Evolutionary conservation across 345 rosid species (phyloP).

Genomic region (Rhodamnia argentea): DNA sequence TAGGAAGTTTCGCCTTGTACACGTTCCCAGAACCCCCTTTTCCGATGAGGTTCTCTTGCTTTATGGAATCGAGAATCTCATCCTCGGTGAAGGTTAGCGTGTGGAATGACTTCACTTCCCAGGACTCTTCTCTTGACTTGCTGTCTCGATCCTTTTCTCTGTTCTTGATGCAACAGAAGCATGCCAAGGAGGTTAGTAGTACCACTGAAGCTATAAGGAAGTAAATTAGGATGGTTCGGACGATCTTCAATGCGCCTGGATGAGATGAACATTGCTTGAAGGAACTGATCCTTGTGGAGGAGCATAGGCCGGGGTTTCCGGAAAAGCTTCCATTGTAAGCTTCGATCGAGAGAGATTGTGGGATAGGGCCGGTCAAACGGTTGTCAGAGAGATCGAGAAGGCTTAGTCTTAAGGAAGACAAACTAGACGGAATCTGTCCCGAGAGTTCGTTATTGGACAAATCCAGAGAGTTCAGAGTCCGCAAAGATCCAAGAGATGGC

Average conservation of each 20-base stretch:
- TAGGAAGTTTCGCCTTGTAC: constrained; percentile 51
- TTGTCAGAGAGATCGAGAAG: constrained; percentile 81
- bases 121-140: constrained; percentile 58
- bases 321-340: constrained; percentile 71
- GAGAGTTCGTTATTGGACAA: constrained; percentile 55
- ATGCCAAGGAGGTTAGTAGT: constrained; percentile 40
- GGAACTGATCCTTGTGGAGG: constrained; percentile 30
- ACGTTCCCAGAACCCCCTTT: constrained; percentile 89
- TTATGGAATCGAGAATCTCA: constrained; percentile 79
- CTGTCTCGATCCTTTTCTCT: constrained; percentile 32
- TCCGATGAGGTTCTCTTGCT: constrained; percentile 79
- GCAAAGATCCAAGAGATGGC: constrained; percentile 51
- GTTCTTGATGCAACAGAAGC: constrained; percentile 44
- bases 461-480: constrained; percentile 59
- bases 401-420: constrained; percentile 60
- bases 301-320: constrained; percentile 68
- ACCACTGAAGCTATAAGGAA: constrained; percentile 33
- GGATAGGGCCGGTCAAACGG: constrained; percentile 52
- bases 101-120: constrained; percentile 79
- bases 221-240: constrained; percentile 36
- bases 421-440: constrained; percentile 55
- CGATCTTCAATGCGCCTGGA: constrained; percentile 33
- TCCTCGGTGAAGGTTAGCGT: constrained; percentile 59
- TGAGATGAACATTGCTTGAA: constrained; percentile 38
- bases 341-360: constrained; percentile 47